Conservation (phyloP, 1,284 basidiomycete species). For the Trametes polyzona region DNA sequence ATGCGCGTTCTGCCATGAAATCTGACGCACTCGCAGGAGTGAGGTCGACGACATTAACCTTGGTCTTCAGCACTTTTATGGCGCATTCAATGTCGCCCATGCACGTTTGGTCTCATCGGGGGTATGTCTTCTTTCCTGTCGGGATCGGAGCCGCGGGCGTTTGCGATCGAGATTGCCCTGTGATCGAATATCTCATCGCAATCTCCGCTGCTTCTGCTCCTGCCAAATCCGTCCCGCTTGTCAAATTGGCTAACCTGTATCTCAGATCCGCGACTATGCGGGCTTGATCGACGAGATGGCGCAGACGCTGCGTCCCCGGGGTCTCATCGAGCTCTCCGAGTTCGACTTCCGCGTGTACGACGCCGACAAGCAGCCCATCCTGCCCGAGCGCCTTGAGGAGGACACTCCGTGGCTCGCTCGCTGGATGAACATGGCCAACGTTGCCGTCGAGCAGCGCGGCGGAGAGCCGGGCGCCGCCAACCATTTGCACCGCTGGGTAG, state of each 20-base stretch:
- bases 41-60: constrained; percentile 85
- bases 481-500: constrained; percentile 57
- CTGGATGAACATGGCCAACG: constrained; percentile 57
- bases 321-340: constrained; percentile 67
- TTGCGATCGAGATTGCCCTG: constrained; percentile 8
- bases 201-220: constrained; percentile 29
- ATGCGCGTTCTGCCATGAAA: constrained; percentile 7
- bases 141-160: constrained; percentile 17
- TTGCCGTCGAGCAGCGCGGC: constrained; percentile 58
- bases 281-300: constrained; percentile 68
- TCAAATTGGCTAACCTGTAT: constrained; percentile 24
- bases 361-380: constrained; percentile 47
- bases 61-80: constrained; percentile 78
- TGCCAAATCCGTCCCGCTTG: constrained; percentile 14
- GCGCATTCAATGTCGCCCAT: constrained; percentile 75
- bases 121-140: constrained; percentile 45
- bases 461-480: constrained; percentile 63
- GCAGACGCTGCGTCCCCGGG: constrained; percentile 68
- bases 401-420: constrained; percentile 59
- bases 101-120: constrained; percentile 70
- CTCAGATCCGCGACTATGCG: constrained; percentile 69
- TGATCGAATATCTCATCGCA: constrained; percentile 26
- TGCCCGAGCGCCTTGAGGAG: constrained; percentile 38
- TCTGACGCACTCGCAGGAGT: constrained; percentile 48
- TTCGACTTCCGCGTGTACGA: constrained; percentile 70